Percentiles rank a stretch among this genome's conserved stretches.
These are phyloP conservation scores for Ascochyta koolunga DNA, from an alignment of 2,329 filamentous ascomycete genomes.

Conservation along the genomic window DNA sequence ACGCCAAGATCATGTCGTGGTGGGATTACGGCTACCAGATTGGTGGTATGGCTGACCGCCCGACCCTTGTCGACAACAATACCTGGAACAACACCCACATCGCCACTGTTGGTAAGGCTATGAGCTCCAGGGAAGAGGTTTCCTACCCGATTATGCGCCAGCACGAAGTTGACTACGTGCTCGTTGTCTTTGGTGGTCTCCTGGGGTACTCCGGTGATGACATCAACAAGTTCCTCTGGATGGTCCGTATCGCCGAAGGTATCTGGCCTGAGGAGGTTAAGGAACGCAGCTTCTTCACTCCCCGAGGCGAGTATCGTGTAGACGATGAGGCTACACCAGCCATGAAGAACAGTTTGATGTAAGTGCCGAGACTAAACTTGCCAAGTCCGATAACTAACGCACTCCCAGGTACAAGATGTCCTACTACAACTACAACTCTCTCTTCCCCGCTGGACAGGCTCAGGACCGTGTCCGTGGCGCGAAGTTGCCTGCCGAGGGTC, in stretches of 20 bases:
- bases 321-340: conserved; percentile 92
- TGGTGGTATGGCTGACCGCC: conserved; percentile 97
- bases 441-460: conserved; percentile 92
- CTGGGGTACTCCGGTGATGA: conserved; percentile 98
- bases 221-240: conserved; percentile 99
- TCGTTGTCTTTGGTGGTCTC: conserved; percentile 94
- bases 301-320: conserved; percentile 91
- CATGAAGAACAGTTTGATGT: conserved; percentile 99
- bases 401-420: conserved; percentile 96
- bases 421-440: conserved; percentile 93
- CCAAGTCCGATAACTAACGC: conserved; percentile 31
- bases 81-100: conserved; percentile 99
- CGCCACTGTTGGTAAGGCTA: conserved; percentile 97
- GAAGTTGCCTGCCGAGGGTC: conserved; percentile 80
- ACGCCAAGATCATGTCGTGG: conserved; percentile 99
- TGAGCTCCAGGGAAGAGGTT: conserved; percentile 96
- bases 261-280: conserved; percentile 99
- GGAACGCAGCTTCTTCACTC: conserved; percentile 94
- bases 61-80: conserved; percentile 98
- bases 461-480: conserved; percentile 85
- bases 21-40: conserved; percentile 99
- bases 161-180: conserved; percentile 98
- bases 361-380: conserved; percentile 51
- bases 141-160: conserved; percentile 98
- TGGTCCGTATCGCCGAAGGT: conserved; percentile 98